Conservation (phyloP, 2,329 filamentous ascomycete genomes). For the Zymoseptoria tritici region DNA sequence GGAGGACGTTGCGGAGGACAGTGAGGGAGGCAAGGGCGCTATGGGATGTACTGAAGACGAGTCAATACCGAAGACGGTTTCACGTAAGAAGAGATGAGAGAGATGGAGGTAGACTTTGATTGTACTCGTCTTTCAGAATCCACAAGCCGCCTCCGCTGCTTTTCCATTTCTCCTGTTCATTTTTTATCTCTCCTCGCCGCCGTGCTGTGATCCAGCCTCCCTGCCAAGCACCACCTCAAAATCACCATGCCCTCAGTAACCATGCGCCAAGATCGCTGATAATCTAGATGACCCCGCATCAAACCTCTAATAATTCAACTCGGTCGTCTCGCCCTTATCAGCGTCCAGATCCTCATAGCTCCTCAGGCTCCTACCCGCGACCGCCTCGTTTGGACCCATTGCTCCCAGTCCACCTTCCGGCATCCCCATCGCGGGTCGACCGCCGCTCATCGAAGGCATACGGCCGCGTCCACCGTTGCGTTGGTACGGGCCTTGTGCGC, state of each 20-base stretch:
- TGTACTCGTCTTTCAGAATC: too few species aligned
- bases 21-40: too few species aligned
- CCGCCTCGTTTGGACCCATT: conserved; percentile 81
- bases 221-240: neutral
- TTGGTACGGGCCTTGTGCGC: conserved; percentile 25
- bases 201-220: neutral
- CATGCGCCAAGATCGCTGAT: neutral
- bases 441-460: conserved; percentile 19
- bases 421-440: conserved; percentile 16
- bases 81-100: too few species aligned
- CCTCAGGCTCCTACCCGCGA: conserved; percentile 85
- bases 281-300: neutral
- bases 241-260: neutral
- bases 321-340: conserved; percentile 53
- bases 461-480: conserved; percentile 24
- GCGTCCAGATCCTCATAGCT: conserved; percentile 97
- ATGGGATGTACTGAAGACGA: too few species aligned
- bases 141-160: neutral
- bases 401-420: conserved; percentile 60
- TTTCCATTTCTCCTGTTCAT: neutral
- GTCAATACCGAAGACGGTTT: too few species aligned
- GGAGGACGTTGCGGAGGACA: too few species aligned
- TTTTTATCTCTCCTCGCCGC: neutral
- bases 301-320: conserved; percentile 71
- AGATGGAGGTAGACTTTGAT: too few species aligned